Base-by-base conservation (phyloP, 202 grass and related monocot species). In the Carex arenaria region DNA sequence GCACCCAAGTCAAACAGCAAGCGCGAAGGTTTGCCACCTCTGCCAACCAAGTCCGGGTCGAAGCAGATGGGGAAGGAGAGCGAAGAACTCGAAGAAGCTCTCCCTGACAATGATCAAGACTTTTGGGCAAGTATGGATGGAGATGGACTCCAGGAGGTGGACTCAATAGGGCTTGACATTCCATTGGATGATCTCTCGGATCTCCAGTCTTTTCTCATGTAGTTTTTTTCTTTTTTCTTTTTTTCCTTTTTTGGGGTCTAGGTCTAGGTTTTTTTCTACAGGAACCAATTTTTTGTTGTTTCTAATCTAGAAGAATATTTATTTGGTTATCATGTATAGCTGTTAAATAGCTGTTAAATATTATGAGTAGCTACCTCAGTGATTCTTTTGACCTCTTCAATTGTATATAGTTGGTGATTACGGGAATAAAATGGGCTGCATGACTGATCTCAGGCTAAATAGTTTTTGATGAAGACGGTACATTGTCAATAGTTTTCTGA, bases 101-200 rank as follows among this genome's bases (percentile, higher is more conserved):
- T 47, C 5, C 64, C 26, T 10, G 92, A 97, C 78, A 74, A 34
- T 62, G 70, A 51, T 61, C 63, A 77, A 0, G 86, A 94, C 88
- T 87, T 92, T 56, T 97, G 92, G 92, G 84, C 90, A 34, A 87
- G 80, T 84, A 87, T 94, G 70, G 92, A 91, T 10, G 94, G 45
- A 49, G 45, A 91, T 69, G 90, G 81, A 57, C 87, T 92, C 65
- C 92, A 88, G 72, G 92, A 94, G 82, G 81, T 89, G 32, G 94
- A 94, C 83, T 91, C 87, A 69, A 87, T 89, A 85, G 92, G 92
- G 59, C 94, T 97, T 2, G 90, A 94, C 85, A 97, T 93, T 67
- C 92, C 94, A 51, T 90, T 93, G 85, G 94, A 97, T 10, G 94
- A 97, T 73, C 93, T 97, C 54, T 91, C 88, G 2, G 90, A 92